Conservation (phyloP, 352 stramenopile species). For the Chrysophaeum taylorii region DNA sequence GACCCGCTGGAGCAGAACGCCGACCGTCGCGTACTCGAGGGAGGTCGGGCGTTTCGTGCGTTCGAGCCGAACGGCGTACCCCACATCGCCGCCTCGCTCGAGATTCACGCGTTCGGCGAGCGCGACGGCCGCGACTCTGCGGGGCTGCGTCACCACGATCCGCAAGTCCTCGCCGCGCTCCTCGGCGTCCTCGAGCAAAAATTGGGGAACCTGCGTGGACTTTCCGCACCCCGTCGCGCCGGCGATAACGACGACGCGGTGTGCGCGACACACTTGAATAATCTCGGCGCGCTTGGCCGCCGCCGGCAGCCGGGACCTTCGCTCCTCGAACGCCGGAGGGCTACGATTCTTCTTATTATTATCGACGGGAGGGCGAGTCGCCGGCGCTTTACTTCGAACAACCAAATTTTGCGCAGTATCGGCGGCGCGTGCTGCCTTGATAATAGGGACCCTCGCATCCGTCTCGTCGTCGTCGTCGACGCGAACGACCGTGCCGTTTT, state of each 20-base stretch:
- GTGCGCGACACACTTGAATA: constrained; percentile 44
- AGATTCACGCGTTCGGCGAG: constrained; percentile 66
- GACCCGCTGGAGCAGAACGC: constrained; percentile 67
- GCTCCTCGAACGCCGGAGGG: background rate
- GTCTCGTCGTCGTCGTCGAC: no score
- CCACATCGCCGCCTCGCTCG: constrained; percentile 52
- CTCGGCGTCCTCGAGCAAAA: constrained; percentile 58
- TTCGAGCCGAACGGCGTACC: constrained; percentile 74
- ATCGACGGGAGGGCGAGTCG: no score
- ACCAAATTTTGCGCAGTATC: no score
- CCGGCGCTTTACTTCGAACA: no score
- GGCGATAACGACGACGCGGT: constrained; percentile 71
- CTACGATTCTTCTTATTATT: background rate
- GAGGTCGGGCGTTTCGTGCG: constrained; percentile 58
- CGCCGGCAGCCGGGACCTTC: constrained; percentile 50
- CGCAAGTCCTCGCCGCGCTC: constrained; percentile 44
- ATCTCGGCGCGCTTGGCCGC: constrained; percentile 49
- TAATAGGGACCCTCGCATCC: no score
- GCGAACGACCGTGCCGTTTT: no score
- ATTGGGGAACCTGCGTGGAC: constrained; percentile 71
- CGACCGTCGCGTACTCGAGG: constrained; percentile 50
- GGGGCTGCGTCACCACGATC: constrained; percentile 74
- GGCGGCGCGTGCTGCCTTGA: no score
- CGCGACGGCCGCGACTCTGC: constrained; percentile 63
- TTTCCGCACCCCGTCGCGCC: constrained; percentile 77